Conservation (phyloP, 495 filamentous ascomycete genomes). For the Penicillium cosmopolitanum region DNA sequence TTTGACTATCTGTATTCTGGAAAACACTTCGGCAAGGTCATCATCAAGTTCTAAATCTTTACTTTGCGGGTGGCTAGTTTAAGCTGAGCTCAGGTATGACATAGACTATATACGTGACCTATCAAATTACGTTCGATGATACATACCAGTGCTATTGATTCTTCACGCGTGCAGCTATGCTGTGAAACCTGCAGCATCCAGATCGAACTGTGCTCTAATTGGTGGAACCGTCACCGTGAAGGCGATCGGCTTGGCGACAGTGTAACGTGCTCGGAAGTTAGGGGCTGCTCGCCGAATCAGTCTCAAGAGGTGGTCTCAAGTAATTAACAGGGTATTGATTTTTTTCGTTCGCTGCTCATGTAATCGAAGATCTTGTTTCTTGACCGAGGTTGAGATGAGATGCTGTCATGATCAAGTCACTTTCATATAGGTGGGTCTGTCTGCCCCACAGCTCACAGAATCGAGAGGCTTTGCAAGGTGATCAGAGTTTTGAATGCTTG, state of each 20-base stretch:
- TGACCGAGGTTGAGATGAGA: not conserved
- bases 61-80: not conserved
- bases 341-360: too few species aligned
- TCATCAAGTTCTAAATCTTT: constrained; percentile 21
- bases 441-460: not conserved
- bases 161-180: not conserved
- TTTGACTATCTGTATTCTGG: constrained; percentile 34
- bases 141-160: not conserved
- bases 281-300: not conserved
- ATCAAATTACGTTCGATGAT: too few species aligned
- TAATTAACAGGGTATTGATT: too few species aligned
- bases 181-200: not conserved
- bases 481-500: not conserved
- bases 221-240: not conserved
- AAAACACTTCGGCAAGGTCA: constrained; percentile 37
- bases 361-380: not conserved
- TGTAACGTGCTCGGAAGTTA: not conserved
- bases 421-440: not conserved
- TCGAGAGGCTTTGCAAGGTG: not conserved
- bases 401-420: constrained; percentile 3
- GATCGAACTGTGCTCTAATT: not conserved
- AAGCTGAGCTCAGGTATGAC: too few species aligned
- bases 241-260: not conserved
- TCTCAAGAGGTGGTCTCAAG: too few species aligned
- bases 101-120: too few species aligned